Evolutionary conservation across 2,329 filamentous ascomycete species (phyloP), one percentile per base, ranked within the genome.

Genomic region (Colletotrichum sojae): DNA sequence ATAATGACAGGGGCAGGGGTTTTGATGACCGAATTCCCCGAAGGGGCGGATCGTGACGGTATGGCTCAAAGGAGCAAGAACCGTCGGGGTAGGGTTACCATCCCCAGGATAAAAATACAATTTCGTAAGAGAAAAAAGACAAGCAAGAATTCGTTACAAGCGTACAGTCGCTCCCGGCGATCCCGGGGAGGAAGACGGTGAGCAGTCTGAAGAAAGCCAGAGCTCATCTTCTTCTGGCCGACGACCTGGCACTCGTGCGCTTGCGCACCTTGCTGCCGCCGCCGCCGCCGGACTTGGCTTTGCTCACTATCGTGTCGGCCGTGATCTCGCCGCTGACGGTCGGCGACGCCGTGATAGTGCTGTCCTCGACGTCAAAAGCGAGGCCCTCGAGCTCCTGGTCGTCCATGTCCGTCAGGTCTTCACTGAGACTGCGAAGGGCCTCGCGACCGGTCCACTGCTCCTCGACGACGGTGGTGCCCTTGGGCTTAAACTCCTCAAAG

Each of bases 331-430:
- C 52, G 58, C 55, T 53, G 64, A 69, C 63, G 18, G 72, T 71
- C 18, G 75, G 74, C n/a, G 81, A 82, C 4, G 81, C 81, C 10
- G 79, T 82, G 61, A 83, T 83, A 25, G 80, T 84, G 68, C 79
- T 78, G 62, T 86, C 83, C 72, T 86, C 85, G 36, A 89, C 82
- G 71, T 88, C 86, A 56, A 84, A 83, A 40, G 83, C 85, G 40
- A 94, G 83, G 40, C 92, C 93, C 75, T 93, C 91, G 67, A 97
- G 84, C 80, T 95, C 94, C 59, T 97, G 94, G 72, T 98, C 95
- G 74, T 97, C 95, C 77, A 98, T 90, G 76, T 98, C 95, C 65
- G 93, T 97, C 22, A 98, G 85, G 73, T 95, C 93, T 79, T 97
- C 95, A 75, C 93, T 97, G 79, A 95, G 90, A 73, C 83, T 84